phyloP scores from a whole-genome alignment of 306 rosid species.

The Astragalus membranaceus region DNA sequence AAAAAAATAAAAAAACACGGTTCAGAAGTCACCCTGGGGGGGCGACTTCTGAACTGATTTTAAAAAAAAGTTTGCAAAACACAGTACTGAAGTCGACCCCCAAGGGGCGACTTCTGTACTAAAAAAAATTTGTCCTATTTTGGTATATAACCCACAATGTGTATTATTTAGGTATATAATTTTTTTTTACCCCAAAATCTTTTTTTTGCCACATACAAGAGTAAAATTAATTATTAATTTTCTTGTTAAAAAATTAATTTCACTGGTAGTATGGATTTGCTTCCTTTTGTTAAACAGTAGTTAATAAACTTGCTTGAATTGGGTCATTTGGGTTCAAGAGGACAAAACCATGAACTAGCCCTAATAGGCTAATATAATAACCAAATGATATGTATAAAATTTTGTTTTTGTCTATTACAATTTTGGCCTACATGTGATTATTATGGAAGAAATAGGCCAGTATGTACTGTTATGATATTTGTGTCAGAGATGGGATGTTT shows the following conservation, averaged over 20 bases:
- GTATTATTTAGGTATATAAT: too few relatives aligned
- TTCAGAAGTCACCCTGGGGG: too few relatives aligned
- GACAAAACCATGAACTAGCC: constrained; percentile 5
- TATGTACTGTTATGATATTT: constrained; percentile 63
- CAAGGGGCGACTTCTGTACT: too few relatives aligned
- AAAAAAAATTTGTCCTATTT: too few relatives aligned
- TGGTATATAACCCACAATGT: too few relatives aligned
- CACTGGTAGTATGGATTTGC: neutral
- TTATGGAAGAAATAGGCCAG: neutral
- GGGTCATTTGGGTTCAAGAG: constrained; percentile 1
- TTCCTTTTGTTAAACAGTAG: neutral
- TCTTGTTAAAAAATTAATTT: too few relatives aligned
- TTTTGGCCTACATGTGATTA: constrained; percentile 7
- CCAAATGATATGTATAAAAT: neutral
- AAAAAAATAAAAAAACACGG: too few relatives aligned
- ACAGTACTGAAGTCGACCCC: too few relatives aligned
- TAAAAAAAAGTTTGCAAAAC: too few relatives aligned
- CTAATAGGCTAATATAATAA: neutral
- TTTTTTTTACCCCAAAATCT: too few relatives aligned
- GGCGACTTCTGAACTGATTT: too few relatives aligned
- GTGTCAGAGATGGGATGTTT: constrained; percentile 56
- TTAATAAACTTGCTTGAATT: neutral
- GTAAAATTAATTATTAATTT: neutral
- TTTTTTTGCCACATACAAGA: too few relatives aligned
- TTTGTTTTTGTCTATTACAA: neutral